Conservation (phyloP, 108 stramenopile species). For the Seminavis robusta region DNA sequence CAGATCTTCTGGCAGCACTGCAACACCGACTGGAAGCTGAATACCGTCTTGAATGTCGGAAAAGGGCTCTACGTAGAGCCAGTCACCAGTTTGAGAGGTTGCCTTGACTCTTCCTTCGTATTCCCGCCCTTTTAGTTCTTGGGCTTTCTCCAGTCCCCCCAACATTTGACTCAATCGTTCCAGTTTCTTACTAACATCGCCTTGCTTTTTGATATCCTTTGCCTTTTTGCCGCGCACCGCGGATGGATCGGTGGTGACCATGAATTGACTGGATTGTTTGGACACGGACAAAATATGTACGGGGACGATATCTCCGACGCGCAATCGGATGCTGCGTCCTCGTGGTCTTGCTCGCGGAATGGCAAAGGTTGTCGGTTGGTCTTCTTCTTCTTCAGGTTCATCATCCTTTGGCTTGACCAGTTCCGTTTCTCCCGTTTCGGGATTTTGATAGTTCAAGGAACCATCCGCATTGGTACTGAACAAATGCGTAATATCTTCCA, state of each 20-base stretch:
- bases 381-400: constrained; percentile 11
- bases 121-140: constrained; percentile 46
- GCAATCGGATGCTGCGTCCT: too few species aligned
- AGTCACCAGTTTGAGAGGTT: constrained; percentile 65
- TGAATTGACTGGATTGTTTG: constrained; percentile 66
- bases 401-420: constrained; percentile 5
- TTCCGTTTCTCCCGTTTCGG: constrained; percentile 12
- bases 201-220: constrained; percentile 56
- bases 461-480: constrained; percentile 18
- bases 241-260: constrained; percentile 59
- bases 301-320: constrained; percentile 60
- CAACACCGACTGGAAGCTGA: constrained; percentile 71
- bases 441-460: constrained; percentile 9
- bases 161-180: constrained; percentile 28
- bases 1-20: constrained; percentile 14
- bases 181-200: constrained; percentile 35
- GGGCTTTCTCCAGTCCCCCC: constrained; percentile 39
- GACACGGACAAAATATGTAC: constrained; percentile 73
- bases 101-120: constrained; percentile 73
- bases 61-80: constrained; percentile 77
- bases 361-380: background rate
- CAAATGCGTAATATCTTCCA: constrained; percentile 32
- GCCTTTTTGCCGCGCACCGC: constrained; percentile 47
- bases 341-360: too few species aligned
- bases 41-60: constrained; percentile 20